phyloP scores from a whole-genome alignment of 2,329 filamentous ascomycete species.

The Cyanodermella asteris region DNA sequence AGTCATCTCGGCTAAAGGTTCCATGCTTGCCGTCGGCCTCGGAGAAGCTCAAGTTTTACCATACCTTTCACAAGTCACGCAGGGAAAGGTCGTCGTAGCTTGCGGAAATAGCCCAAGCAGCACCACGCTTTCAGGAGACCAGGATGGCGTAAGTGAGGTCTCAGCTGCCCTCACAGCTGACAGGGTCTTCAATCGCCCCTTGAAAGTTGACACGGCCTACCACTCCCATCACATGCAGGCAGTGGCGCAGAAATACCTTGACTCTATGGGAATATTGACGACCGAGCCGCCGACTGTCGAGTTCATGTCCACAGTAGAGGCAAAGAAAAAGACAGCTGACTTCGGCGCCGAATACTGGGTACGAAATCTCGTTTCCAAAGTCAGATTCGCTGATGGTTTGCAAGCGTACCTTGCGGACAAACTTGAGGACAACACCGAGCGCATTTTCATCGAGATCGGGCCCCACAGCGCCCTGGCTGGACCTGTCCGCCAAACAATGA shows the following conservation, averaged over 20 bases:
- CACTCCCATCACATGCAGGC: slow-evolving; percentile 14
- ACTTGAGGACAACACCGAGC: slow-evolving; percentile 9
- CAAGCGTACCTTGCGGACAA: neutral
- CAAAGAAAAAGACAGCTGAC: slow-evolving; percentile 6
- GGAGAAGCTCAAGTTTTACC: slow-evolving; percentile 3
- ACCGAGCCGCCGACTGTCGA: slow-evolving; percentile 3
- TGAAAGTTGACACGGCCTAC: slow-evolving; percentile 12
- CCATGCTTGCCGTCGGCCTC: slow-evolving; percentile 3
- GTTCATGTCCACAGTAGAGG: slow-evolving; percentile 13
- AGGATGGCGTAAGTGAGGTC: neutral
- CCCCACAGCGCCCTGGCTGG: slow-evolving; percentile 14
- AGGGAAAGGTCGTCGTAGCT: slow-evolving; percentile 7
- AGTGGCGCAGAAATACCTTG: slow-evolving; percentile 8
- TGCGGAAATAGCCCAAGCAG: slow-evolving; percentile 13
- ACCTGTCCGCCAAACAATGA: slow-evolving; percentile 12
- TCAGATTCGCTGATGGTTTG: slow-evolving; percentile 11
- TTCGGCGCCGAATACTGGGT: slow-evolving; percentile 13
- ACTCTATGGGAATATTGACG: slow-evolving; percentile 1
- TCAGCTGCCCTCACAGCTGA: slow-evolving; percentile 1
- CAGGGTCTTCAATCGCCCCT: slow-evolving; percentile 7
- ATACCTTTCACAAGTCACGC: neutral
- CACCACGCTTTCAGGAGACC: slow-evolving; percentile 3
- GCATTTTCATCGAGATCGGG: slow-evolving; percentile 14
- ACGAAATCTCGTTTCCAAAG: slow-evolving; percentile 12
- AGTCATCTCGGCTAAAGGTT: neutral